These are phyloP conservation scores for Dimargaris xerosporica DNA, from an alignment of 192 early-diverging fungal genomes.

Conservation along the genomic window DNA sequence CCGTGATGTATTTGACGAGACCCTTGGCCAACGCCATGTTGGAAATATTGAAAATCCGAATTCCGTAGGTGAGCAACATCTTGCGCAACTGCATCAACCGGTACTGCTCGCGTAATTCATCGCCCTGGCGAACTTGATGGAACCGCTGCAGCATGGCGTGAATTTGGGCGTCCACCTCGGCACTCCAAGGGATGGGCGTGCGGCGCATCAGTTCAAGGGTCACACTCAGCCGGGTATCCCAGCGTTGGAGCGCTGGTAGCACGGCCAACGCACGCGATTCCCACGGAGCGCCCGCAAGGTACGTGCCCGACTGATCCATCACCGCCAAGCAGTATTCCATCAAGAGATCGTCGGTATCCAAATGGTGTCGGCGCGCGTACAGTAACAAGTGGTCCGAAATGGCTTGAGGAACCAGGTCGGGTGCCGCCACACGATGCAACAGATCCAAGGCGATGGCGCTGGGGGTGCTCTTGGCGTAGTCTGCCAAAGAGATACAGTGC, in stretches of 20 bases:
- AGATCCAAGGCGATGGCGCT: conserved; percentile 31
- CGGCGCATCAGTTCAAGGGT: conserved; percentile 46
- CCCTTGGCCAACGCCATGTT: conserved; percentile 34
- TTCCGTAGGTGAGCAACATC: conserved; percentile 41
- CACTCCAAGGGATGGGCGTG: conserved; percentile 47
- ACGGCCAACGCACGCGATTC: conserved; percentile 41
- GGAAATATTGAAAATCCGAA: conserved; percentile 38
- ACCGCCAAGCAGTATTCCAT: conserved; percentile 37
- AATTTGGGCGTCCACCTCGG: conserved; percentile 28
- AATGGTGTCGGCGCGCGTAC: conserved; percentile 31
- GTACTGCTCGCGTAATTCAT: conserved; percentile 42
- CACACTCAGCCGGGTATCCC: conserved; percentile 22
- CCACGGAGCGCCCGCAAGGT: conserved; percentile 22
- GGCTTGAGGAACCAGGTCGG: conserved; percentile 36
- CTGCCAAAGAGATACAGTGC: conserved; percentile 26
- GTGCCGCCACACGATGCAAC: conserved; percentile 40
- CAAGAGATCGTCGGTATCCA: conserved; percentile 34
- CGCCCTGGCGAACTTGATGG: conserved; percentile 14
- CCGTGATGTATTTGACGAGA: conserved; percentile 35
- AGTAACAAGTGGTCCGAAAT: conserved; percentile 38
- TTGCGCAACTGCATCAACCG: conserved; percentile 43
- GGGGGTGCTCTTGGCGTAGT: conserved; percentile 33
- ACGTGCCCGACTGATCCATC: conserved; percentile 26
- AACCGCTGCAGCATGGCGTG: conserved; percentile 9
- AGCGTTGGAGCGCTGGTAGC: conserved; percentile 21